Base-by-base conservation (phyloP, 2,329 filamentous ascomycete genomes). In the Colletotrichum incanum region DNA sequence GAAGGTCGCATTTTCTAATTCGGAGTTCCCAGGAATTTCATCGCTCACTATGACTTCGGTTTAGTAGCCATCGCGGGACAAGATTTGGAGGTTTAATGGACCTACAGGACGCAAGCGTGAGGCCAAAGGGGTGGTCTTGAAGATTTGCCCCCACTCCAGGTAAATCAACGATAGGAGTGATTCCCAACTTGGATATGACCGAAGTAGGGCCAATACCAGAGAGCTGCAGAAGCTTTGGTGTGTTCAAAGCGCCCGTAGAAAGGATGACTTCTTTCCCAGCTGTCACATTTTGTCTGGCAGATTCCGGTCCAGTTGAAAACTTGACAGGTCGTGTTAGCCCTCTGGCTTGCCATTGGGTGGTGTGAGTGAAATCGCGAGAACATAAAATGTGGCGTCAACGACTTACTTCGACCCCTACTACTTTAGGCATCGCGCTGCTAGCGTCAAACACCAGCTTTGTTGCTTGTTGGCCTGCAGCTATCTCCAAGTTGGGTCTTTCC, bases 171-270 rank as follows among this genome's bases (percentile, higher is more conserved):
- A 50, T 18, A 2, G 34, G 9, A 2, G 78, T 71, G 23, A 89
- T 85, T 0, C 78, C 78, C 20, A 83, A 76, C 4, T 74, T 69
- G 0, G 78, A 67, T 5, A 89, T 76, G 0, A 84, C 73, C 3
- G 78, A 75, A 7, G 76, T 73, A 5, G 81, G 79, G 0, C 87
- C 87, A 5, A 89, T 81, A 0, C 87, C 87, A 16, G 86, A 87
- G 1, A 86, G 78, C 73, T 88, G 84, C 0, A 89, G 79, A 3
- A 89, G 76, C 58, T 86, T 82, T 34, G 80, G 85, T 26, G 78
- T 86, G 72, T 82, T 78, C 12, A 83, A 52, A 2, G 80, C 78
- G 1, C 84, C 85, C 2, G 84, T 81, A 1, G 82, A 80, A 4
- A 86, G 55, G 11, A 86, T 78, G 6, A 84, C 80, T 50, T 86